phyloP scores from a whole-genome alignment of 306 rosid genomes.

The Coriaria nepalensis region DNA sequence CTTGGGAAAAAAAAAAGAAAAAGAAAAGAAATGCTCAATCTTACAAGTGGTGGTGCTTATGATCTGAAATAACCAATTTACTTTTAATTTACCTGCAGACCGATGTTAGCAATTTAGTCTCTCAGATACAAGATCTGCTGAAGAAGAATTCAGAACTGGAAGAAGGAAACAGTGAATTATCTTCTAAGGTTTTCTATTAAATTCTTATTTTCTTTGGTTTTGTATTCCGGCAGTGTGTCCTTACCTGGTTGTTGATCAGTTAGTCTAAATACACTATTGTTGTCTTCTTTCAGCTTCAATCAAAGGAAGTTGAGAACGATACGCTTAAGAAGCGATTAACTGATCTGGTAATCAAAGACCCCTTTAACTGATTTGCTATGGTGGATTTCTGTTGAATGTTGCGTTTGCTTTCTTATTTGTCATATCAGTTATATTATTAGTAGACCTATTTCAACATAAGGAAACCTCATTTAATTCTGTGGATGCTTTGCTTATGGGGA shows the following conservation, averaged over 20 bases:
- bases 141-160: slow-evolving; percentile 56
- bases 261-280: slow-evolving; percentile 16
- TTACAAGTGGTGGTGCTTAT: not conserved
- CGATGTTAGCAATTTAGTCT: slow-evolving; percentile 55
- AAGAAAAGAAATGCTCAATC: no score
- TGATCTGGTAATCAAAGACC: slow-evolving; percentile 43
- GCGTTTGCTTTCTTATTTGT: not conserved
- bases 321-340: slow-evolving; percentile 47
- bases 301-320: slow-evolving; percentile 40
- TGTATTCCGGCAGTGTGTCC: not conserved
- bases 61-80: slow-evolving; percentile 1
- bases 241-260: not conserved
- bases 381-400: not conserved
- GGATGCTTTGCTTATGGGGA: no score
- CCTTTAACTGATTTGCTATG: slow-evolving; percentile 2
- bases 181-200: slow-evolving; percentile 34
- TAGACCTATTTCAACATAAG: not conserved
- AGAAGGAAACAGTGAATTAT: slow-evolving; percentile 38
- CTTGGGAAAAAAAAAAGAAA: no score
- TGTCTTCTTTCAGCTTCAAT: slow-evolving; percentile 51
- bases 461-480: no score
- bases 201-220: not conserved
- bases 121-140: slow-evolving; percentile 61
- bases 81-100: slow-evolving; percentile 21
- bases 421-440: not conserved